Base-by-base conservation (phyloP, 345 rosid species). In the Chamaenerion angustifolium region DNA sequence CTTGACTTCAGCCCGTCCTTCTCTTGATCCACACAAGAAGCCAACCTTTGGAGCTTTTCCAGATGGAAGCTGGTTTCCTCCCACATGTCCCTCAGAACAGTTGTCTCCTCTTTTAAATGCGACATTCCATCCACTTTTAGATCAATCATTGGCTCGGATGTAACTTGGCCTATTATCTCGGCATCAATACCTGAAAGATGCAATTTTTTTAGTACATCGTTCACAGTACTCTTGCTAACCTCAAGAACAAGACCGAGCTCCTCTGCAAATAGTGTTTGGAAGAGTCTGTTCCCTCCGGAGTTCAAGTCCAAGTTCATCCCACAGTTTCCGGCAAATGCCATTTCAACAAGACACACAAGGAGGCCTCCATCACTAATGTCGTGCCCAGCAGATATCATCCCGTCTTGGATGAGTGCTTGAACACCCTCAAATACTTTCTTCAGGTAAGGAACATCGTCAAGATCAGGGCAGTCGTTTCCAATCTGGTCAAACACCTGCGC, bases 301-400 rank as follows among this genome's bases (percentile, higher is more conserved):
- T 57, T 52, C 62, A 90, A 70, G 64, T 73, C 58, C 55, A 90
- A 60, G 42, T 14, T 51, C 45, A 89, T 63, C 42, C 97, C 95
- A 68, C 57, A 72, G 60, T 89, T 81, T 59, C 97, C 97, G 57
- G 90, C 94, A 74, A 83, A 85, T 43, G 97, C 84, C 97, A 89
- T 89, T 69, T 89, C 97, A 53, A 89, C 49, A 51, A 75, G 81
- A 13, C 83, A 70, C 18, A 81, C 78, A 46, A 85, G 46, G n/a
- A 83, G 65, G 55, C 95, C 97, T 46, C 97, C 97, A 65, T 89
- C 97, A 46, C 97, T 85, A 40, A 89, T 81, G 65, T 89, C 97
- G 42, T 89, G 97, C 49, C 95, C 97, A 1, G 97, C 85, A 37
- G 85, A 85, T 58, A 83, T 71, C 58, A 85, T 64, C 40, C 71